Base-by-base conservation (phyloP, 2,329 filamentous ascomycete genomes). In the Elsinoe australis region DNA sequence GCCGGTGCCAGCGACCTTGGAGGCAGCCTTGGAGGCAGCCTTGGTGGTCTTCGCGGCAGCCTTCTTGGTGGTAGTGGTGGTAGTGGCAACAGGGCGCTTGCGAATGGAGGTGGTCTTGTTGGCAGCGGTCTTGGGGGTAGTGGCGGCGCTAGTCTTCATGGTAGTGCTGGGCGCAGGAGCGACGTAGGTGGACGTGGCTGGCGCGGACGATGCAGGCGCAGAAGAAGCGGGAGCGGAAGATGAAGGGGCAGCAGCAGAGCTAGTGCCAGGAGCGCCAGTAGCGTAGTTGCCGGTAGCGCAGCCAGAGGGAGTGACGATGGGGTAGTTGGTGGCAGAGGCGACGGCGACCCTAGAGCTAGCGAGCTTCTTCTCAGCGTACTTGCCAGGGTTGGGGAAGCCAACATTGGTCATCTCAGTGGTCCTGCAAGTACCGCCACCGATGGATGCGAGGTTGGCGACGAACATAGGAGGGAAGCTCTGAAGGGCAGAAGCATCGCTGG, bases 391-490 rank as follows among this genome's bases (percentile, higher is more conserved):
- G 5, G 83, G 82, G 69, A 82, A 90, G n/a, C 69, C 62, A 53
- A 84, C 71, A 55, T 87, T 79, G 2, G 67, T 60, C 12, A 61
- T 59, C 31, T 80, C 75, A 0, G 56, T 59, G 9, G 79, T 83
- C 0, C 44, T 59, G 66, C 83, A 87, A 1, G 47, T 51, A 34
- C 53, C 48, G 19, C 58, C 66, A 50, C 74, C 73, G 24, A 62
- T 58, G 15, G 55, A 58, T 38, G 60, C 64, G 51, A 88, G 68
- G 66, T 92, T 94, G 57, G 84, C 82, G 1, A 82, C 73, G 47
- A 88, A 82, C 78, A 94, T 83, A 50, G 80, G 71, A 0, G 87
- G 87, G 9, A 94, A 81, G 0, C 67, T 63, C 31, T 77, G 62
- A 53, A 82, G 76, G 54, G 76, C 76, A 1, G 71, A 64, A 49